Evolutionary conservation across 2,329 filamentous ascomycete genomes (phyloP), one percentile per base, ranked within the genome.

Genomic region (Pestalotiopsis sp.): DNA sequence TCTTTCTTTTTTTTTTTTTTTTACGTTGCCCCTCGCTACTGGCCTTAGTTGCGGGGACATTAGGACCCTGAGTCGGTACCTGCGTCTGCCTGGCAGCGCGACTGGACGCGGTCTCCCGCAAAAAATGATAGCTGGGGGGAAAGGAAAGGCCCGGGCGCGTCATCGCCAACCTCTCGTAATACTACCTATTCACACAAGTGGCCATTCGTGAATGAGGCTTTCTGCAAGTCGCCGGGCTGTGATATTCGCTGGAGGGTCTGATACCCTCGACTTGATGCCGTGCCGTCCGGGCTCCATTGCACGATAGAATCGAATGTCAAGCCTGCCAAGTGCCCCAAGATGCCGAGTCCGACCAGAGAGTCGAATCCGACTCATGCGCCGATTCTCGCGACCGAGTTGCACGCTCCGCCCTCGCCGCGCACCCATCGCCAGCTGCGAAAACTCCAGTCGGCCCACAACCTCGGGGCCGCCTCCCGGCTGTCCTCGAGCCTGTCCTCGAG

Each of bases 381-480:
- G 26, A 74, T 77, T 60, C 71, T 80, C 67, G 76, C 79, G 48
- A 79, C 83, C 52, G 81, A 87, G 70, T 80, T 86, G 66, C 83
- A 86, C 73, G 78, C 85, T 61, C 85, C 89, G 69, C 84, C 88
- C 26, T 90, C 89, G 35, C 89, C 90, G 57, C 86, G 89, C 70
- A 89, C 88, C 30, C 88, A 90, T 76, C 88, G 91, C 74, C 86
- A 88, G 60, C 84, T 94, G 69, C 88, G 92, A 72, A 91, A 91
- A 76, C 88, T 93, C 38, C 91, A 94, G 79, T 94, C 92, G 39
- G 91, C 92, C 64, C 91, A 94, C 81, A 84, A 86, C 79, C 80
- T 93, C 66, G 88, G 88, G 76, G 76, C 77, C 20, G 70, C 73
- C 26, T 81, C 88, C 70, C 85, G 87, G 73, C 81, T 82, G 66